A percentile compares a stretch with the other conserved stretches of the same genome.
Conservation (phyloP, 31 red algal genomes). For the Odonthalia washingtoniensis region DNA sequence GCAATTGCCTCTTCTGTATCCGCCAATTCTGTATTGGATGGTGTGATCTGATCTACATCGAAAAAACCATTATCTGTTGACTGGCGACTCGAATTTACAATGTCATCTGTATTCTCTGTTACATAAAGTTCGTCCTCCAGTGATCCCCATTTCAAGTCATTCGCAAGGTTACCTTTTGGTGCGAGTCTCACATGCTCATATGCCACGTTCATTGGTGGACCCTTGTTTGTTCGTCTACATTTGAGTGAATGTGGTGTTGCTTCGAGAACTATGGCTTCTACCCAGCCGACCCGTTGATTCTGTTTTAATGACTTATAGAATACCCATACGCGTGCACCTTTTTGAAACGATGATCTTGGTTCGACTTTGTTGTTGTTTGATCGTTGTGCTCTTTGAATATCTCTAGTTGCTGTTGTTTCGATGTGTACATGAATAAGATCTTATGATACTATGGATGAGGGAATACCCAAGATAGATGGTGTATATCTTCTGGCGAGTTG, state of each 20-base stretch:
- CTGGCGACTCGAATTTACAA: background rate
- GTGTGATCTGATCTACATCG: background rate
- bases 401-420: conserved; percentile 8
- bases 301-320: conserved; percentile 10
- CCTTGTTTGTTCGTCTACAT: background rate
- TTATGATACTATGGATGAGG: background rate
- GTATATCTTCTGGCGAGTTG: conserved; percentile 34
- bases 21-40: background rate
- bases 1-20: background rate
- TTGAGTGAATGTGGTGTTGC: conserved; percentile 6
- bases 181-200: background rate
- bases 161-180: background rate
- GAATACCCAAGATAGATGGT: conserved; percentile 22
- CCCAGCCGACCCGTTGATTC: background rate
- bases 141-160: background rate
- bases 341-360: background rate
- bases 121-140: background rate
- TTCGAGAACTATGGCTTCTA: background rate
- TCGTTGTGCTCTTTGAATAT: background rate
- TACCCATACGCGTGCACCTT: background rate
- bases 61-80: background rate
- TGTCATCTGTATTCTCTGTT: background rate
- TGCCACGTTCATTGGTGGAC: background rate
- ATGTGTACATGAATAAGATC: conserved; percentile 18
- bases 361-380: background rate